Evolutionary conservation across 108 stramenopile species (phyloP).

Genomic region (Nitzschia inconspicua): DNA sequence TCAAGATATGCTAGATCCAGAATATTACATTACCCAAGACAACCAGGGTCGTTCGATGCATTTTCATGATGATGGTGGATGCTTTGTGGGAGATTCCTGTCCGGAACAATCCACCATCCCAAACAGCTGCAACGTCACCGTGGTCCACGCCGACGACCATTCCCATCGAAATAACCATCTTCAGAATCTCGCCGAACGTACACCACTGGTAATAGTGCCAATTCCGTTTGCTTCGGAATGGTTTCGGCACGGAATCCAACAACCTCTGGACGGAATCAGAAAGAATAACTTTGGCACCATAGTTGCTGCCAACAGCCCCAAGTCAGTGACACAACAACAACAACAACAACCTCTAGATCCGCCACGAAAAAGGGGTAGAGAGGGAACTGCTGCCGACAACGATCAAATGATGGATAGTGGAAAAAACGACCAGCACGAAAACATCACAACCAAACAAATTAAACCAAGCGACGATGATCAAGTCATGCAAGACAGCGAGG

Average conservation of each 20-base stretch:
- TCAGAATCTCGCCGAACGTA: constrained; percentile 30
- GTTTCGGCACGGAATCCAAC: constrained; percentile 3
- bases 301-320: not conserved
- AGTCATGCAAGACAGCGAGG: not conserved
- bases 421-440: not conserved
- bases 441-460: not conserved
- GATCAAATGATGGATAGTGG: not conserved
- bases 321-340: not conserved
- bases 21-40: constrained; percentile 30
- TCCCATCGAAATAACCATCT: not conserved
- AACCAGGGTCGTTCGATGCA: constrained; percentile 16
- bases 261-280: not conserved
- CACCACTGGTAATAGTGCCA: constrained; percentile 38
- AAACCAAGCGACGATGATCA: not conserved
- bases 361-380: constrained; percentile 7
- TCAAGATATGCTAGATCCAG: constrained; percentile 59
- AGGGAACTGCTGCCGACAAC: not conserved
- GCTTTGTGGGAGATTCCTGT: not conserved
- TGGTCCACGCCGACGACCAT: not conserved
- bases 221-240: constrained; percentile 34
- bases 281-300: constrained; percentile 2
- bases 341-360: constrained; percentile 4
- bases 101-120: not conserved
- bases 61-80: constrained; percentile 11
- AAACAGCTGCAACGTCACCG: not conserved